A percentile compares a stretch with the other conserved stretches of the same genome.
Conservation (phyloP, 129 eudicot species). For the Centrapalus pauciflorus region DNA sequence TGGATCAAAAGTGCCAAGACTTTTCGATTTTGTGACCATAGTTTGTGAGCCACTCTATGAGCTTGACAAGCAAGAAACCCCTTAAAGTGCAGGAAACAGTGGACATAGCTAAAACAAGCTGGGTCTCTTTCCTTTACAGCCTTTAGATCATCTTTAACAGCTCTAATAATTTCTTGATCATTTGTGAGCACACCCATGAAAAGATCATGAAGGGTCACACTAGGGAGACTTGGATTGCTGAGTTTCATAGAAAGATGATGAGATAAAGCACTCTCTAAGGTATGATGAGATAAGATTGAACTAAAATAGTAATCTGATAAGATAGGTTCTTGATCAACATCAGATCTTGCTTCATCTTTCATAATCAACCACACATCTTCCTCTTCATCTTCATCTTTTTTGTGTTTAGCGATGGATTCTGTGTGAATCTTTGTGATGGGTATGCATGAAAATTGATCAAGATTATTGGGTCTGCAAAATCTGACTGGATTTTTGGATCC, state of each 20-base stretch:
- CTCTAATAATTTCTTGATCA: slow-evolving; percentile 47
- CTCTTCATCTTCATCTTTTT: neutral
- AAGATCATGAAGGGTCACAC: slow-evolving; percentile 56
- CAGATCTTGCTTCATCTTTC: slow-evolving; percentile 63
- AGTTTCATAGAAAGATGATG: slow-evolving; percentile 61
- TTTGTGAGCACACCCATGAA: slow-evolving; percentile 46
- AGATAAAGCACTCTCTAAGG: slow-evolving; percentile 64
- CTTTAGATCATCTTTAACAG: slow-evolving; percentile 55
- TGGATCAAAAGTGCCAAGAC: slow-evolving; percentile 68
- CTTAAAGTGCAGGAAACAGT: slow-evolving; percentile 81
- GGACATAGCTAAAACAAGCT: slow-evolving; percentile 87
- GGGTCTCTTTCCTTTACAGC: slow-evolving; percentile 94
- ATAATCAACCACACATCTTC: slow-evolving; percentile 62
- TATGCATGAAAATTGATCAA: slow-evolving; percentile 37
- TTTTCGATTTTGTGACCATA: slow-evolving; percentile 70
- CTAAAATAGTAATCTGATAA: slow-evolving; percentile 57
- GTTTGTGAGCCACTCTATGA: slow-evolving; percentile 66
- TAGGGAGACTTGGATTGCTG: slow-evolving; percentile 48
- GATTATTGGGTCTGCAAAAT: slow-evolving; percentile 27
- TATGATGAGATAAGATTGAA: slow-evolving; percentile 57
- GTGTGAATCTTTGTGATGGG: slow-evolving; percentile 46
- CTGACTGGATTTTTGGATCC: slow-evolving; percentile 6
- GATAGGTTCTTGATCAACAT: slow-evolving; percentile 70
- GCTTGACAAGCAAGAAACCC: slow-evolving; percentile 95
- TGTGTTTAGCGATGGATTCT: neutral